These are phyloP conservation scores for Astrephomene gubernaculifera DNA, from an alignment of 139 green algal species.

Conservation along the genomic window DNA sequence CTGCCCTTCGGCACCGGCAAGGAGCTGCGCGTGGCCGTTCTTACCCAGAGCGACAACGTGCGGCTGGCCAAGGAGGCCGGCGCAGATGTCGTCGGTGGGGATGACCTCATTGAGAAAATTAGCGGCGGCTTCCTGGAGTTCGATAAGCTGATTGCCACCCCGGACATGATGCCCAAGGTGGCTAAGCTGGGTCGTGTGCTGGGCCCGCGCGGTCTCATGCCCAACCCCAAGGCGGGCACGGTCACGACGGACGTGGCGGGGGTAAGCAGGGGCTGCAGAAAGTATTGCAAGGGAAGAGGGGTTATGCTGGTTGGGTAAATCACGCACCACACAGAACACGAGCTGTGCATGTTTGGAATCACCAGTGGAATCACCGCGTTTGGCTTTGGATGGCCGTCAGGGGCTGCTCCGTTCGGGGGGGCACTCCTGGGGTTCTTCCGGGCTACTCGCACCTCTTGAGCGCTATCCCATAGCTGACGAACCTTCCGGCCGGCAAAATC, in stretches of 20 bases:
- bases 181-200: slow-evolving; percentile 97
- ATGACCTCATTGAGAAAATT: slow-evolving; percentile 98
- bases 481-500: too few species aligned
- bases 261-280: slow-evolving; percentile 62
- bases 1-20: slow-evolving; percentile 97
- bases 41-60: slow-evolving; percentile 90
- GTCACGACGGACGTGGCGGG: slow-evolving; percentile 95
- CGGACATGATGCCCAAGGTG: slow-evolving; percentile 99
- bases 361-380: too few species aligned
- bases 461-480: too few species aligned
- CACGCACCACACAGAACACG: too few species aligned
- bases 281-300: too few species aligned
- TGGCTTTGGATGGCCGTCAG: too few species aligned
- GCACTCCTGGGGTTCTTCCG: too few species aligned
- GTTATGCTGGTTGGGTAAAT: too few species aligned
- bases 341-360: too few species aligned
- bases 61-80: slow-evolving; percentile 87
- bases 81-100: slow-evolving; percentile 91
- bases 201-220: slow-evolving; percentile 96
- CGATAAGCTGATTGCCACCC: slow-evolving; percentile 98
- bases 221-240: slow-evolving; percentile 99
- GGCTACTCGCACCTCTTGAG: too few species aligned
- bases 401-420: too few species aligned
- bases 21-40: slow-evolving; percentile 92
- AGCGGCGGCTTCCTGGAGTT: slow-evolving; percentile 97